phyloP scores from a whole-genome alignment of 345 rosid species.

The Orychophragmus violaceus region DNA sequence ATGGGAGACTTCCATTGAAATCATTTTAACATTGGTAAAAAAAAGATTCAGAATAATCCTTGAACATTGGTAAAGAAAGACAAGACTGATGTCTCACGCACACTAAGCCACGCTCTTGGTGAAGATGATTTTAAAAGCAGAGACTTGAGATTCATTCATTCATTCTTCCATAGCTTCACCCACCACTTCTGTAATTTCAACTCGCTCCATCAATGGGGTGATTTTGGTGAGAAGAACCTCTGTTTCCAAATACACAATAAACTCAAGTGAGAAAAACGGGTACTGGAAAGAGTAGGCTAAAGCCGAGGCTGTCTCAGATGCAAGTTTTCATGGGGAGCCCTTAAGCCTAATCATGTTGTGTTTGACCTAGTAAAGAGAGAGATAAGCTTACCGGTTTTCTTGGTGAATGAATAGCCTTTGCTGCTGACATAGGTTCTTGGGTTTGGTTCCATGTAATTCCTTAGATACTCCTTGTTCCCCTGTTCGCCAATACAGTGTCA shows the following conservation, averaged over 20 bases:
- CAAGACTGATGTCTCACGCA: not conserved
- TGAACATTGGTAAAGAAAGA: not conserved
- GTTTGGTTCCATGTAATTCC: conserved; percentile 76
- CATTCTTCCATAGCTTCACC: conserved; percentile 75
- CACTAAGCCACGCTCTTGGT: not conserved
- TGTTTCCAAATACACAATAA: conserved; percentile 6
- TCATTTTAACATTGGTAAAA: not conserved
- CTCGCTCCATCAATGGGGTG: conserved; percentile 53
- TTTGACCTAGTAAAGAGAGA: not conserved
- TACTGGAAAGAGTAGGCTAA: not conserved
- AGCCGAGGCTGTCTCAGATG: not conserved
- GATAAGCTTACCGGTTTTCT: conserved; percentile 53
- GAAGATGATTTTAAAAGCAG: not conserved
- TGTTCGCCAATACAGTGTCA: conserved; percentile 21
- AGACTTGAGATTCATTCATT: conserved; percentile 10
- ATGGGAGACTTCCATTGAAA: not conserved
- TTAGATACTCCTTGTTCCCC: conserved; percentile 68
- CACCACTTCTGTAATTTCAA: conserved; percentile 41
- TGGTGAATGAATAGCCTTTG: conserved; percentile 59
- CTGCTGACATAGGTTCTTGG: conserved; percentile 59
- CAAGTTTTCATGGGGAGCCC: not conserved
- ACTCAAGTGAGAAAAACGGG: not conserved
- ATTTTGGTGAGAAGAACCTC: conserved; percentile 68
- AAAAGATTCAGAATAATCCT: conserved; percentile 15
- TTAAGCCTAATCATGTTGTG: not conserved